Evolutionary conservation across 2,329 filamentous ascomycete genomes (phyloP).

Genomic region (Aspergillus sp.): DNA sequence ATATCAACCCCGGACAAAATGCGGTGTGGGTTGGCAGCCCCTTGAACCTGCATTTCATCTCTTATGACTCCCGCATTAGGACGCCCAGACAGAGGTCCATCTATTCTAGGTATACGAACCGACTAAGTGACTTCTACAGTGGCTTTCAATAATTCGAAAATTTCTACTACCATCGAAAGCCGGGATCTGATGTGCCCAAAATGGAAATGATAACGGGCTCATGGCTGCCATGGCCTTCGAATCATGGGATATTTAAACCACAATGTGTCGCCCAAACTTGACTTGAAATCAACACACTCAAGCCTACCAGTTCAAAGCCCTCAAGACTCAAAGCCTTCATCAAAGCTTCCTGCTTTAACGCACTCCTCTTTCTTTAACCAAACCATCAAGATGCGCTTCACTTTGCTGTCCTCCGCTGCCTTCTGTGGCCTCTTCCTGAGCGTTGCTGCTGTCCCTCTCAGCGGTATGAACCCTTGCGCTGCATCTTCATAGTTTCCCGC

Average conservation of each 20-base stretch:
- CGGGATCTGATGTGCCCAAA: background rate
- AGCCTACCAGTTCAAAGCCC: background rate
- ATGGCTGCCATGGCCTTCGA: background rate
- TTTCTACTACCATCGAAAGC: background rate
- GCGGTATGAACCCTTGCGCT: background rate
- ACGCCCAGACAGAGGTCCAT: no score
- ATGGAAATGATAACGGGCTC: background rate
- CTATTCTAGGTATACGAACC: no score
- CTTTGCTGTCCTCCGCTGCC: background rate
- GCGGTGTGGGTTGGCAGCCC: background rate
- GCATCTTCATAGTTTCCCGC: no score
- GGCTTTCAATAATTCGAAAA: background rate
- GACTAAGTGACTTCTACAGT: background rate
- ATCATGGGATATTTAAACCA: background rate
- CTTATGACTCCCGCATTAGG: background rate
- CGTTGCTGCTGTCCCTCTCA: background rate
- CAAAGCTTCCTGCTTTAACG: background rate
- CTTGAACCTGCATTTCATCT: background rate
- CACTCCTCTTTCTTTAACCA: background rate
- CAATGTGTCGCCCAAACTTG: background rate
- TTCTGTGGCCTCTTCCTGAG: background rate
- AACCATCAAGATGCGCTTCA: background rate
- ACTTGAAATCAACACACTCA: background rate
- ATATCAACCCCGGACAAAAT: background rate
- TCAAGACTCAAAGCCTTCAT: background rate